Base-by-base conservation (phyloP, 495 filamentous ascomycete species). In the Xylaria flabelliformis region DNA sequence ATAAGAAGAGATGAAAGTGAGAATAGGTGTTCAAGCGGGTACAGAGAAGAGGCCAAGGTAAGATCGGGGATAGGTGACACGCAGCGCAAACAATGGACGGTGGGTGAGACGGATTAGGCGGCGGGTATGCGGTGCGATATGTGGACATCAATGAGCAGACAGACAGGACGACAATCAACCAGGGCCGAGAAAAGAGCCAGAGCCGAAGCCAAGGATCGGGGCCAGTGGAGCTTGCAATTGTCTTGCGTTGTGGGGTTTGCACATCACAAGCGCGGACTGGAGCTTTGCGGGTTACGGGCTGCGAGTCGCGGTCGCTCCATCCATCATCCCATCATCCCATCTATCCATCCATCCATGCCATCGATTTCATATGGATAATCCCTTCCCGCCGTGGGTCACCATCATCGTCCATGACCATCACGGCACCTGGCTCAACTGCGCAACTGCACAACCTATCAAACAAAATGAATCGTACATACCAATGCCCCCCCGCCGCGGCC, bases 401-500 rank as follows among this genome's bases (percentile, higher is more conserved):
- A n/a, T 29, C 59, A 63, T 29, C 59, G 42, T 12, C 8, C n/a
- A 42, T 63, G 36, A 39, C 59, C 12, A 15, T 44, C 61, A 41
- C 61, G 13, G n/a, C 61, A 36, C 34, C n/a, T 9, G n/a, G 34
- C 34, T 36, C 34, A 36, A 5, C 7, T 5, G 34, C 34, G 4
- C 29, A n/a, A 44, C 39, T 29, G 55, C 71, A 61, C 46, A 62
- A 42, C 56, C 44, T 63, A 64, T 66, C 19, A 36, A 63, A 63
- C 15, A 24, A 72, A 72, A 34, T n/a, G 29, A 61, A 65, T 50
- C 15, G 71, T 53, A 83, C 82, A 75, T 81, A 86, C 84, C 84
- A 77, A 86, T 86, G 59, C 80, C 80, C 64, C 79, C 80, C 73
- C 85, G 83, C 73, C 84, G 80, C 72, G 80, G 81, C 63, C 81